Evolutionary conservation across 1,284 basidiomycete genomes (phyloP).

Genomic region (Leccinum pachyderme): DNA sequence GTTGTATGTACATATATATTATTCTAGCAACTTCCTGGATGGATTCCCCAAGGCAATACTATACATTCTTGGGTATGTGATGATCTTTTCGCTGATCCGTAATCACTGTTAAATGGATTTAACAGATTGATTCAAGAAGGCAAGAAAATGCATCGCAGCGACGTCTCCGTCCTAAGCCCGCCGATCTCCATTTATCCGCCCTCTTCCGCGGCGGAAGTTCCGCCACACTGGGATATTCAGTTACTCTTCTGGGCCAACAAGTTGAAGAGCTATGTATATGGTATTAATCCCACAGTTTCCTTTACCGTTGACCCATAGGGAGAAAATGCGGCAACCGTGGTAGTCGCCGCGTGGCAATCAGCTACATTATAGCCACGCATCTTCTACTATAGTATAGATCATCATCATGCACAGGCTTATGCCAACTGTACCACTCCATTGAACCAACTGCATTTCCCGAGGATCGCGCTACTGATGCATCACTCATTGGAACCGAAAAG

Average conservation of each 20-base stretch:
- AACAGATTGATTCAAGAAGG: neutral
- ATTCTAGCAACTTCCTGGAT: no score
- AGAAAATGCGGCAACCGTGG: no score
- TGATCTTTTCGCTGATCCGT: neutral
- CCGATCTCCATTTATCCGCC: neutral
- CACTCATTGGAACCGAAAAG: no score
- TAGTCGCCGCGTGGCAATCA: no score
- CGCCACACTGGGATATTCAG: no score
- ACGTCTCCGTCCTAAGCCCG: neutral
- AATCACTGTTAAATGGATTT: neutral
- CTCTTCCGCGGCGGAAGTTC: no score
- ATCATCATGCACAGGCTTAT: no score
- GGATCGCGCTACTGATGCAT: no score
- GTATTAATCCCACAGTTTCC: conserved; percentile 15
- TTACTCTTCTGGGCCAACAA: neutral
- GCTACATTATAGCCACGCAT: no score
- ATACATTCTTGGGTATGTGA: neutral
- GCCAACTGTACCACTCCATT: no score
- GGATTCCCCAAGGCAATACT: neutral
- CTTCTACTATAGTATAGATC: no score
- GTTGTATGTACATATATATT: neutral
- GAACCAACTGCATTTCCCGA: no score
- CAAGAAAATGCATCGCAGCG: neutral
- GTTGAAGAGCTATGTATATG: neutral
- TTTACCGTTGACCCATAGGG: neutral